Percentiles rank a stretch among this genome's conserved stretches.
These are phyloP conservation scores for Candida coleopterorum DNA, from an alignment of 805 yeast genomes.

Conservation along the genomic window DNA sequence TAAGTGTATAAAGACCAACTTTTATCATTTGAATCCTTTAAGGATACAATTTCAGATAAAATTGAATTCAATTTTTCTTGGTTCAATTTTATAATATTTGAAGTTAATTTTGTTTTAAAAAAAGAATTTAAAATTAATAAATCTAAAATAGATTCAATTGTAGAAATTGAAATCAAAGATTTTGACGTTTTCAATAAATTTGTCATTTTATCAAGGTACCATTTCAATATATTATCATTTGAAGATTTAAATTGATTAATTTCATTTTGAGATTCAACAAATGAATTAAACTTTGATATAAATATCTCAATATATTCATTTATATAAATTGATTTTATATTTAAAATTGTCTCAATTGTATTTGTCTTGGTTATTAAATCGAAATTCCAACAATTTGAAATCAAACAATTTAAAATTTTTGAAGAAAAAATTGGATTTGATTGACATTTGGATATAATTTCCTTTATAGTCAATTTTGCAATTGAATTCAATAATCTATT, in stretches of 20 bases:
- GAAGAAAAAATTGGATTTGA: constrained; percentile 37
- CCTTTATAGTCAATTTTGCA: constrained; percentile 48
- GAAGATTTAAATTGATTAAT: constrained; percentile 18
- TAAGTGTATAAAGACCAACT: constrained; percentile 63
- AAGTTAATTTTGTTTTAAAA: constrained; percentile 28
- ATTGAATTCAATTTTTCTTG: constrained; percentile 66
- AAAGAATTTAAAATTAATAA: constrained; percentile 39
- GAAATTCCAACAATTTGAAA: constrained; percentile 60
- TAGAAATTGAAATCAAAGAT: constrained; percentile 2
- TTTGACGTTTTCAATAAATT: constrained; percentile 44
- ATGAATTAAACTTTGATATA: constrained; percentile 19
- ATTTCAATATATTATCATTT: constrained; percentile 40
- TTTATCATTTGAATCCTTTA: constrained; percentile 36
- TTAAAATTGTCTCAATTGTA: constrained; percentile 42
- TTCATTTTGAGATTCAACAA: constrained; percentile 18
- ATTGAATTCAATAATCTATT: constrained; percentile 65
- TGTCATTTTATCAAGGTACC: constrained; percentile 58
- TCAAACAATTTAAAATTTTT: constrained; percentile 18
- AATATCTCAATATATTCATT: constrained; percentile 19
- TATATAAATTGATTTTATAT: constrained; percentile 14
- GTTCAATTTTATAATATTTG: constrained; percentile 38
- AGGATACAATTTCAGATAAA: constrained; percentile 51
- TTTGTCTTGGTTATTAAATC: constrained; percentile 75
- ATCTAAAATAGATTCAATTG: constrained; percentile 31
- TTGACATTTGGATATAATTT: constrained; percentile 36